Evolutionary conservation across 495 filamentous ascomycete genomes (phyloP).

Genomic region (Tetracladium setigerum): DNA sequence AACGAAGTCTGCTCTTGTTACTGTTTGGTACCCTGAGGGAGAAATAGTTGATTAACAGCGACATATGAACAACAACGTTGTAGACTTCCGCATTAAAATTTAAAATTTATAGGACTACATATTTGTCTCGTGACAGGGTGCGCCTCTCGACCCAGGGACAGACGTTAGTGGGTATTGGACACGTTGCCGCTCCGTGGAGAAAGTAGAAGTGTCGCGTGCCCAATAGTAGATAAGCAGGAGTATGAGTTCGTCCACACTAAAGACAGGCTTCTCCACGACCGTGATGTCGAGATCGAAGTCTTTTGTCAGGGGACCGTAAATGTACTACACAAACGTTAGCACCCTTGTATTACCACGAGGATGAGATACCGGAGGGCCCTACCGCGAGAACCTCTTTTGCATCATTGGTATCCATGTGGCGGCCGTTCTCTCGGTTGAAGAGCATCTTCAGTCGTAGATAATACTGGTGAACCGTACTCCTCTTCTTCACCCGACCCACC

Average conservation of each 20-base stretch:
- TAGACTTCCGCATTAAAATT: conserved; percentile 4
- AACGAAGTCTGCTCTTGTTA: neutral
- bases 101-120: conserved; percentile 19
- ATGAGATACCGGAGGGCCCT: conserved; percentile 18
- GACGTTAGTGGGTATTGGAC: conserved; percentile 13
- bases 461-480: conserved; percentile 16
- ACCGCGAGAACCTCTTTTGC: conserved; percentile 27
- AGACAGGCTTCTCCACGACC: conserved; percentile 21
- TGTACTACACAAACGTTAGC: conserved; percentile 17
- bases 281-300: conserved; percentile 20
- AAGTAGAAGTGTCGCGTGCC: conserved; percentile 22
- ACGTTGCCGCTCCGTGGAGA: conserved; percentile 19
- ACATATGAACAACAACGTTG: neutral
- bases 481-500: conserved; percentile 15
- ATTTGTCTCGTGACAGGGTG: no score
- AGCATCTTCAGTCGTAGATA: conserved; percentile 23
- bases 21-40: neutral
- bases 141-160: no score
- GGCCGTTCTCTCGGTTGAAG: conserved; percentile 15
- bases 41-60: neutral
- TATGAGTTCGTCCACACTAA: conserved; percentile 19
- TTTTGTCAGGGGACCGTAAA: conserved; percentile 19
- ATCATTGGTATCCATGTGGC: conserved; percentile 23
- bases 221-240: conserved; percentile 22
- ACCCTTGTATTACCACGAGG: neutral